phyloP scores from a whole-genome alignment of 768 basidiomycete species.

The Pilatotrama ljubarskyi region DNA sequence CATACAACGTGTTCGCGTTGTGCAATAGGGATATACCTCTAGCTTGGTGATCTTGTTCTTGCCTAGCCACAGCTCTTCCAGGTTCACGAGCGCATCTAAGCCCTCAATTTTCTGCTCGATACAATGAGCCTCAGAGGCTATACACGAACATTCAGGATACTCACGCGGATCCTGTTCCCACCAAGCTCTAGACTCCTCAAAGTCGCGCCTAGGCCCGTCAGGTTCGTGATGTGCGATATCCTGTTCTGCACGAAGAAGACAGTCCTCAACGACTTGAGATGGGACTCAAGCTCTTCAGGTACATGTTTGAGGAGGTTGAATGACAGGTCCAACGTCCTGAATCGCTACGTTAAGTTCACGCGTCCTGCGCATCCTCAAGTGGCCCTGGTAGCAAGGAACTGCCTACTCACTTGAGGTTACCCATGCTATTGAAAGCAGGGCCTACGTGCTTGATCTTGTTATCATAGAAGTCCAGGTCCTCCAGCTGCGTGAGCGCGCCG shows the following conservation, averaged over 20 bases:
- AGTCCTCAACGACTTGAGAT: slow-evolving; percentile 64
- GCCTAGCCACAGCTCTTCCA: slow-evolving; percentile 95
- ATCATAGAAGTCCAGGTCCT: slow-evolving; percentile 95
- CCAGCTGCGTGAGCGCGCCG: slow-evolving; percentile 60
- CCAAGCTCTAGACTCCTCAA: slow-evolving; percentile 89
- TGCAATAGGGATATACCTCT: slow-evolving; percentile 51
- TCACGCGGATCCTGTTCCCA: slow-evolving; percentile 86
- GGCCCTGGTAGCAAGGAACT: not conserved
- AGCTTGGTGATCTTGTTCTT: slow-evolving; percentile 95
- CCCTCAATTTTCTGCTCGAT: slow-evolving; percentile 79
- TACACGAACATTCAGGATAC: slow-evolving; percentile 28
- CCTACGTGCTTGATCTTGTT: slow-evolving; percentile 84
- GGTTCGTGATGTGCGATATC: slow-evolving; percentile 74
- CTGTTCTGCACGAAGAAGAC: slow-evolving; percentile 97
- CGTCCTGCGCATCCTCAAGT: not conserved
- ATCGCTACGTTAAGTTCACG: not conserved
- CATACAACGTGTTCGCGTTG: not conserved
- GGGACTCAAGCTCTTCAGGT: slow-evolving; percentile 55
- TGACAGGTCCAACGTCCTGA: slow-evolving; percentile 85
- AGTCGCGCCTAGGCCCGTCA: slow-evolving; percentile 53
- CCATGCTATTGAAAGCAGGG: slow-evolving; percentile 58
- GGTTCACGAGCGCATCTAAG: slow-evolving; percentile 71
- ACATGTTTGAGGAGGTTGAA: slow-evolving; percentile 86
- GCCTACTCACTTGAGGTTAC: slow-evolving; percentile 54
- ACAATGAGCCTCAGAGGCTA: not conserved